Base-by-base conservation (phyloP, 2,329 filamentous ascomycete genomes). In the Pyricularia sp. region DNA sequence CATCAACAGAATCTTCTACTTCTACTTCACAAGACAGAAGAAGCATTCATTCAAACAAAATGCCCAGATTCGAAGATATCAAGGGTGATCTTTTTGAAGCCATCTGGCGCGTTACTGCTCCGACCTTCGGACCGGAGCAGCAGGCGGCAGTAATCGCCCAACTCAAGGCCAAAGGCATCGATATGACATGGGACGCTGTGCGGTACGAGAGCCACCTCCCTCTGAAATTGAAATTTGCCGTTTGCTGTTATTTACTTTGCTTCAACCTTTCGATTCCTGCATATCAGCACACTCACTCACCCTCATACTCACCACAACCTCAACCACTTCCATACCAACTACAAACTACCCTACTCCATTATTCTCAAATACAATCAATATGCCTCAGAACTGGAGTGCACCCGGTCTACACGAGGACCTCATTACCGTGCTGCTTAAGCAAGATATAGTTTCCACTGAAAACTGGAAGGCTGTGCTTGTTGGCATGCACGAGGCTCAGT, bases 351-450 rank as follows among this genome's bases (percentile, higher is more conserved):
- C 64, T 31, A 28, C 50, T 3, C 28, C 9, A n/a, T 50, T 59
- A 67, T 26, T 69, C 64, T 23, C n/a, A 4, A 11, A 63, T 42
- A 42, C 33, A 23, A 68, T 17, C 50, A 69, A 36, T 10, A 72
- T 71, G 69, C 42, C 68, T 11, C 68, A 73, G 72, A 77, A 75
- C 42, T 85, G 83, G 82, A 78, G 78, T 31, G 73, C 70, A 0
- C 70, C 77, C 5, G 74, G 76, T 10, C 77, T 79, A 23, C 81
- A 85, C 64, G 75, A 81, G 69, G 81, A 81, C 59, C 79, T 85
- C 61, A 76, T 85, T 50, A 69, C 80, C 7, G 78, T 78, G 31
- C 69, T 84, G 28, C 73, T 81, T n/a, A 76, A 78, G 30, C 74
- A 78, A 7, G 71, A 80, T 68, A 78, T 76, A 55, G 77, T 80